These are phyloP conservation scores for Helichrysum umbraculigerum DNA, from an alignment of 129 eudicot genomes.

Conservation along the genomic window DNA sequence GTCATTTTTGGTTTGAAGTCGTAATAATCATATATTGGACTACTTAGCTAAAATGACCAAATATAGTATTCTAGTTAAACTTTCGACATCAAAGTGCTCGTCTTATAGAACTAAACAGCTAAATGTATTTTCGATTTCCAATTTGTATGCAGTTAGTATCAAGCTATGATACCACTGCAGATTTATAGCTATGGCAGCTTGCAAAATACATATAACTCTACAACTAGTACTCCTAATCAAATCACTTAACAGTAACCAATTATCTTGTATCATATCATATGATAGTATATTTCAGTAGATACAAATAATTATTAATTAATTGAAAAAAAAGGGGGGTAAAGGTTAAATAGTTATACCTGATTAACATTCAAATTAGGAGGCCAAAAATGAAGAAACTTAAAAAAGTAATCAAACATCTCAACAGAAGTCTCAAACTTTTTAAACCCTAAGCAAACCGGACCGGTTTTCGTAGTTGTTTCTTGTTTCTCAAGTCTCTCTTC, in stretches of 20 bases:
- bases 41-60: too few species aligned
- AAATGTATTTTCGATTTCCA: neutral
- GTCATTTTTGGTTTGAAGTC: neutral
- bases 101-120: neutral
- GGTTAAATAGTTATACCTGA: constrained; percentile 42
- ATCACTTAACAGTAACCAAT: neutral
- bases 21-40: neutral
- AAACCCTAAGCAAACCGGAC: constrained; percentile 51
- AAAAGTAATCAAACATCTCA: constrained; percentile 84
- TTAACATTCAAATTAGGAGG: constrained; percentile 66
- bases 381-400: constrained; percentile 74
- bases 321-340: too few species aligned
- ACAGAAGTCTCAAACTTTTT: constrained; percentile 62
- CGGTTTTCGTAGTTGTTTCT: constrained; percentile 17
- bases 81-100: too few species aligned
- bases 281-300: neutral
- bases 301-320: neutral
- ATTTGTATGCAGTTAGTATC: neutral
- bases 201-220: neutral
- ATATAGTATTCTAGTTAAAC: too few species aligned
- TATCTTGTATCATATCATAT: neutral
- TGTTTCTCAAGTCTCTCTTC: constrained; percentile 47
- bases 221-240: neutral
- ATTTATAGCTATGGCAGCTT: neutral
- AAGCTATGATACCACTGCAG: neutral